Evolutionary conservation across 2,329 filamentous ascomycete species (phyloP).

Genomic region (Fusarium sp.): DNA sequence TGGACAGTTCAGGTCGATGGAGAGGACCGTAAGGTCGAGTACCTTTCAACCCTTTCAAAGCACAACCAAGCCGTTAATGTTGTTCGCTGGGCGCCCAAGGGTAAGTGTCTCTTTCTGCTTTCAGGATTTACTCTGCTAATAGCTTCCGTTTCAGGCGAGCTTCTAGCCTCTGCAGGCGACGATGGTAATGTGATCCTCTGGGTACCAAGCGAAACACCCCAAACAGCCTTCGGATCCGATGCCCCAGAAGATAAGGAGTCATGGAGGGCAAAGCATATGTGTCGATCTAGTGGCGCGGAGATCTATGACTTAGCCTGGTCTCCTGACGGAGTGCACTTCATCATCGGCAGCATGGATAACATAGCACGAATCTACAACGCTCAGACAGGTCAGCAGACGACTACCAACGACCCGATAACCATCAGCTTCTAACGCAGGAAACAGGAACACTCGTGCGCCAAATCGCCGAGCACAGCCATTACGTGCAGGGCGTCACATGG

Average conservation of each 20-base stretch:
- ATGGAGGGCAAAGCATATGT: conserved; percentile 98
- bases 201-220: conserved; percentile 85
- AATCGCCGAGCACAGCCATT: conserved; percentile 97
- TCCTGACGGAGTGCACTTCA: conserved; percentile 95
- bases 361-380: conserved; percentile 97
- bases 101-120: conserved; percentile 59
- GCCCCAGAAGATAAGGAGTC: conserved; percentile 92
- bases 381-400: conserved; percentile 75
- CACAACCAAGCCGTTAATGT: conserved; percentile 99
- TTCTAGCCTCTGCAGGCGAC: conserved; percentile 93
- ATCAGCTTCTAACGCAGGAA: conserved; percentile 10
- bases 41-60: conserved; percentile 89
- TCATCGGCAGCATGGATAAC: conserved; percentile 99
- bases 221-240: conserved; percentile 81
- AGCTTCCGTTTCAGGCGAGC: conserved; percentile 73
- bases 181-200: conserved; percentile 97
- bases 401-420: neutral
- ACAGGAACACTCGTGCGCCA: conserved; percentile 79
- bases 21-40: conserved; percentile 89
- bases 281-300: conserved; percentile 90
- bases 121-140: conserved; percentile 23
- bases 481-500: conserved; percentile 98
- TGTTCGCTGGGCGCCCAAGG: conserved; percentile 93
- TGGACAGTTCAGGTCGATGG: conserved; percentile 91
- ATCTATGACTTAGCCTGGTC: conserved; percentile 99